phyloP scores from a whole-genome alignment of 176 grass and related monocot species.

The Carex myosuroides region DNA sequence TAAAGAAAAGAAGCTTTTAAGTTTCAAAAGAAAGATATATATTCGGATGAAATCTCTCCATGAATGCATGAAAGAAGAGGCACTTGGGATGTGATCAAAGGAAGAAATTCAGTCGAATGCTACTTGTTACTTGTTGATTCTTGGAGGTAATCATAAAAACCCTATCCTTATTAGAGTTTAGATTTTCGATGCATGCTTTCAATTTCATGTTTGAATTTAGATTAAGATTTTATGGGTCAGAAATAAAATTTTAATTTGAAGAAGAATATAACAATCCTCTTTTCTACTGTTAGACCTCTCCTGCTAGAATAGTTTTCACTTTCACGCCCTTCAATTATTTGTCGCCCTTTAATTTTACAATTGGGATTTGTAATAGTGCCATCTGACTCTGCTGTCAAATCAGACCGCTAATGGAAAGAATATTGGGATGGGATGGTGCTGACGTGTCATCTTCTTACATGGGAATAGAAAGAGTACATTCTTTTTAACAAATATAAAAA shows the following conservation, averaged over 20 bases:
- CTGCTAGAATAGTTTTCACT: too few species aligned
- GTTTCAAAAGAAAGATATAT: too few species aligned
- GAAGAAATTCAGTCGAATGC: neutral
- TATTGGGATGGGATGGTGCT: neutral
- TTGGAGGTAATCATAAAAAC: neutral
- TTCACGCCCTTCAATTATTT: too few species aligned
- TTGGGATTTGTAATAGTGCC: neutral
- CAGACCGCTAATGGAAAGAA: neutral
- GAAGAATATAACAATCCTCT: neutral
- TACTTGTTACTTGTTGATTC: neutral
- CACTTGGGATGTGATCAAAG: neutral
- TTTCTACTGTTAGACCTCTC: too few species aligned
- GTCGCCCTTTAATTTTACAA: neutral
- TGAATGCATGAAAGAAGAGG: neutral
- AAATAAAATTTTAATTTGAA: neutral
- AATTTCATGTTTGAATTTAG: neutral
- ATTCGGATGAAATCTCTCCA: neutral
- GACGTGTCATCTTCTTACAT: neutral
- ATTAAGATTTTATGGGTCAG: neutral
- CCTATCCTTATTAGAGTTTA: neutral
- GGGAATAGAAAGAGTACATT: too few species aligned
- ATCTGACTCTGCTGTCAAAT: slow-evolving; percentile 4
- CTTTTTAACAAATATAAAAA: too few species aligned
- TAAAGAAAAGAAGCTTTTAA: neutral
- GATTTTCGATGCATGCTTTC: neutral